Percentiles rank a stretch among this genome's conserved stretches.
These are phyloP conservation scores for Batrachochytrium dendrobatidis DNA, from an alignment of 371 early-diverging fungal species.

Conservation along the genomic window DNA sequence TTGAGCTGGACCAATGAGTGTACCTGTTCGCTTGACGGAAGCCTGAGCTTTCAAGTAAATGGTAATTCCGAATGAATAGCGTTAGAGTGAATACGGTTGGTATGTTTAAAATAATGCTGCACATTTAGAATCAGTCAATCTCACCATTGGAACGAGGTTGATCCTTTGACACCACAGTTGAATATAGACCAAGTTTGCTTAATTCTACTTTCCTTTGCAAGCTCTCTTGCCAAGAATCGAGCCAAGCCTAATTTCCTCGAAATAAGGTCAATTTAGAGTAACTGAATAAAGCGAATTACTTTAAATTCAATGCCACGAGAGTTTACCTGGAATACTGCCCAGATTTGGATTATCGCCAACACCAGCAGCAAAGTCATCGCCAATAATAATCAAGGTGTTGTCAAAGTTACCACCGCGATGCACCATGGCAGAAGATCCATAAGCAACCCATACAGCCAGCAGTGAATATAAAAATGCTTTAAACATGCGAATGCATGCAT, in stretches of 20 bases:
- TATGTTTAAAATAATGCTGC: not conserved
- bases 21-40: slow-evolving; percentile 12
- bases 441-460: not conserved
- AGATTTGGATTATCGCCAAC: slow-evolving; percentile 17
- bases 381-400: slow-evolving; percentile 4
- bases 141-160: slow-evolving; percentile 29
- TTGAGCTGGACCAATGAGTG: not conserved
- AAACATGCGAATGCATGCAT: not conserved
- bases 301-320: not conserved
- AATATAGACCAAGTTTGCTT: slow-evolving; percentile 30
- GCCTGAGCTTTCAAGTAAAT: slow-evolving; percentile 4
- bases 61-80: not conserved
- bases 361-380: slow-evolving; percentile 32
- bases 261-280: too few relatives aligned
- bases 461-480: not conserved
- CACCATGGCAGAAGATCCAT: not conserved
- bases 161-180: slow-evolving; percentile 24
- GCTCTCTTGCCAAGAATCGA: slow-evolving; percentile 10
- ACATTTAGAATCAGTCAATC: not conserved
- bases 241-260: slow-evolving; percentile 16
- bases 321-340: slow-evolving; percentile 17
- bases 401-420: not conserved
- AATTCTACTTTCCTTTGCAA: slow-evolving; percentile 20
- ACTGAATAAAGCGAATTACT: too few relatives aligned
- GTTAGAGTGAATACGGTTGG: not conserved